Conservation (phyloP, 345 rosid genomes). For the Lepidium africanum region DNA sequence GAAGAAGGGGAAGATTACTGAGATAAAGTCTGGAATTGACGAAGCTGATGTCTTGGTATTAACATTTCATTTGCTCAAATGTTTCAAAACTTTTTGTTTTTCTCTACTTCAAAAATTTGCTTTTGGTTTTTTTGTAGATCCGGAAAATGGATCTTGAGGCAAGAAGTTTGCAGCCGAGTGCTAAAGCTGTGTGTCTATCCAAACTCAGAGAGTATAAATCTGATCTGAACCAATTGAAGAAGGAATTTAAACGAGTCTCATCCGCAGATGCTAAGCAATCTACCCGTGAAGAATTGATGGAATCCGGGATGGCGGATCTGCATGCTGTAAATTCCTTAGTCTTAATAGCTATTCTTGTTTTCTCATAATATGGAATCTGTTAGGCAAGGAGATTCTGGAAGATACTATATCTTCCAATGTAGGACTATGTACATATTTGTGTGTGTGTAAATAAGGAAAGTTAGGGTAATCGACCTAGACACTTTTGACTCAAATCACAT, state of each 20-base stretch:
- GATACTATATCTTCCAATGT: too few species aligned
- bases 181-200: slow-evolving; percentile 74
- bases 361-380: not conserved
- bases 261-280: slow-evolving; percentile 43
- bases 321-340: slow-evolving; percentile 32
- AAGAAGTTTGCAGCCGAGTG: slow-evolving; percentile 70
- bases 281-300: slow-evolving; percentile 60
- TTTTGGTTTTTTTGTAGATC: slow-evolving; percentile 32
- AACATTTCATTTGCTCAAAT: not conserved
- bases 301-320: slow-evolving; percentile 48
- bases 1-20: slow-evolving; percentile 43
- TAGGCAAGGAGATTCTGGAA: too few species aligned
- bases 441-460: too few species aligned
- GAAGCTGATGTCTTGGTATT: slow-evolving; percentile 82
- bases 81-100: not conserved
- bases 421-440: too few species aligned
- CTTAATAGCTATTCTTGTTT: not conserved
- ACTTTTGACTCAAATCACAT: too few species aligned
- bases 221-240: slow-evolving; percentile 72
- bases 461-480: too few species aligned
- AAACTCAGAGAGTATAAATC: slow-evolving; percentile 85
- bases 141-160: slow-evolving; percentile 94
- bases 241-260: slow-evolving; percentile 57
- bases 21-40: slow-evolving; percentile 67
- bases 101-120: not conserved